These are phyloP conservation scores for Phaeolepiota aurea DNA, from an alignment of 768 basidiomycete genomes.

Conservation along the genomic window DNA sequence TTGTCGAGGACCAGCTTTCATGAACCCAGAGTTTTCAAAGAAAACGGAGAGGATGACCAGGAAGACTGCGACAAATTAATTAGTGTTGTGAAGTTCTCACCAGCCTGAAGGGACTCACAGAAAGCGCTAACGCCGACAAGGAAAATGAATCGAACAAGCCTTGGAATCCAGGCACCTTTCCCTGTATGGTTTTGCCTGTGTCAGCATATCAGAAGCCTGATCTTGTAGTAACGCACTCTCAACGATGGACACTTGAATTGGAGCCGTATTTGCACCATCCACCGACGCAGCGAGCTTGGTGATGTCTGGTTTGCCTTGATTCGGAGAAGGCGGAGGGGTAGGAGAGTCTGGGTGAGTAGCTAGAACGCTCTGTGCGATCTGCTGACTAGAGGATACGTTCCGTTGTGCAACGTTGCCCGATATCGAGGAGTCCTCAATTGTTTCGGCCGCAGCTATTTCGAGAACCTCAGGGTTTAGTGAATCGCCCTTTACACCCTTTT, in stretches of 20 bases:
- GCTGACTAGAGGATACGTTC: constrained; percentile 22
- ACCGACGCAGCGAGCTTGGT: constrained; percentile 34
- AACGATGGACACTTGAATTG: constrained; percentile 74
- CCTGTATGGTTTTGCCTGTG: constrained; percentile 26
- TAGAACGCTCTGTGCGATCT: constrained; percentile 41
- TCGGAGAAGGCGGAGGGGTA: constrained; percentile 8
- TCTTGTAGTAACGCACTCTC: constrained; percentile 49
- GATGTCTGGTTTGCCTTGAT: constrained; percentile 23
- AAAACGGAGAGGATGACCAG: constrained; percentile 83
- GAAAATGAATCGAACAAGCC: constrained; percentile 55
- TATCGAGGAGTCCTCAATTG: neutral
- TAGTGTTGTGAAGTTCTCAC: neutral
- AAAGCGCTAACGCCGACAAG: constrained; percentile 50
- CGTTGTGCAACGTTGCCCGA: too few relatives aligned
- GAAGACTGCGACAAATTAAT: constrained; percentile 53
- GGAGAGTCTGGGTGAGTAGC: neutral
- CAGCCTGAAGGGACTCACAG: constrained; percentile 36
- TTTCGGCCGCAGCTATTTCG: neutral
- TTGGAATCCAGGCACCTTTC: constrained; percentile 59
- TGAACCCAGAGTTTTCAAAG: constrained; percentile 87
- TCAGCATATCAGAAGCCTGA: neutral
- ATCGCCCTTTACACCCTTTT: neutral
- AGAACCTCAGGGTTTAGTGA: neutral
- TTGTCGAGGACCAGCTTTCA: constrained; percentile 80
- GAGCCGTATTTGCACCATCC: constrained; percentile 38